Conservation (phyloP, 257 asterid species). For the Solanum pennellii region DNA sequence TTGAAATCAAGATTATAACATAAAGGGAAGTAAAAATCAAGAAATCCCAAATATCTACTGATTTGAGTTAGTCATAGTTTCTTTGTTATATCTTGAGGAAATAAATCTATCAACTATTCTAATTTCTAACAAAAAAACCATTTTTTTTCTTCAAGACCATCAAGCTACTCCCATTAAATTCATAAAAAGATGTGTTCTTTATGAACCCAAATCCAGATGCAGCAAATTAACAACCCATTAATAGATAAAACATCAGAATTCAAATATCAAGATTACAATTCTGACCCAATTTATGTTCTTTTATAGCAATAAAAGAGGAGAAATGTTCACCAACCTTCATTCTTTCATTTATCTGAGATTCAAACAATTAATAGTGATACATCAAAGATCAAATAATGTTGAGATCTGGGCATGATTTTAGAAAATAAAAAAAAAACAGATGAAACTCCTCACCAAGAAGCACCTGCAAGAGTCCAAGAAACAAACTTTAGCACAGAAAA, state of each 20-base stretch:
- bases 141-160: background rate
- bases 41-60: background rate
- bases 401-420: slow-evolving; percentile 44
- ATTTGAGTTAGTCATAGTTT: background rate
- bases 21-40: background rate
- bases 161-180: background rate
- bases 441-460: slow-evolving; percentile 23
- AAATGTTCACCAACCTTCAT: slow-evolving; percentile 24
- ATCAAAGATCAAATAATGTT: slow-evolving; percentile 28
- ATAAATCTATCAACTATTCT: background rate
- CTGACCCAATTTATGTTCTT: background rate
- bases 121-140: background rate
- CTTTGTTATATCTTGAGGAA: background rate
- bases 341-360: slow-evolving; percentile 5
- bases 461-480: slow-evolving; percentile 9
- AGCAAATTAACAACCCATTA: background rate
- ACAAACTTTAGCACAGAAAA: slow-evolving; percentile 14
- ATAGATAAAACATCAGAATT: background rate
- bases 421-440: background rate
- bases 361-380: background rate
- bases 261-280: background rate
- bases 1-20: slow-evolving; percentile 10
- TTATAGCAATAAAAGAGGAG: background rate
- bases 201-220: background rate
- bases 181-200: background rate